Evolutionary conservation across 192 early-diverging fungal species (phyloP).

Genomic region (Diversispora eburnea): DNA sequence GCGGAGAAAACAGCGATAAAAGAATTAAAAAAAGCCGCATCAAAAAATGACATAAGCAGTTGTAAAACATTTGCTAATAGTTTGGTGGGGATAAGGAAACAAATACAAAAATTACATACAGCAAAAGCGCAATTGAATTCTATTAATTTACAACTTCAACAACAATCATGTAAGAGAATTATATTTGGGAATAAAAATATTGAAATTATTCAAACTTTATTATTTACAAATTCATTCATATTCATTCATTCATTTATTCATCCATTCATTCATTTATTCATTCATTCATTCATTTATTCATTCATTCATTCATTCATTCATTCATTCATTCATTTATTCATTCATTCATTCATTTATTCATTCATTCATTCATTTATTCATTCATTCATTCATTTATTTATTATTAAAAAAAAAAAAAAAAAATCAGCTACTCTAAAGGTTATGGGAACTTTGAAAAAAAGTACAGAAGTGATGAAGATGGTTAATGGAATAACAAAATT

Average conservation of each 20-base stretch:
- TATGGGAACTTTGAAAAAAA: constrained; percentile 81
- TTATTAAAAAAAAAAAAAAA: not conserved
- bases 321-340: no score
- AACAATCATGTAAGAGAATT: constrained; percentile 67
- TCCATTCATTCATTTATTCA: no score
- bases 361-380: no score
- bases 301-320: not conserved
- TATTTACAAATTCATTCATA: no score
- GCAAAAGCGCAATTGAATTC: constrained; percentile 93
- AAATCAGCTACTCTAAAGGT: constrained; percentile 78
- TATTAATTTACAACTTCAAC: constrained; percentile 83
- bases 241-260: no score
- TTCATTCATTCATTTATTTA: not conserved
- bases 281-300: not conserved
- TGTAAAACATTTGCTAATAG: constrained; percentile 81
- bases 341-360: no score
- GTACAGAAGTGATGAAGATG: constrained; percentile 83
- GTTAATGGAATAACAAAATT: constrained; percentile 86
- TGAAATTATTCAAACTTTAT: no score
- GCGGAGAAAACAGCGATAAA: constrained; percentile 82
- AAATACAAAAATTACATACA: constrained; percentile 77
- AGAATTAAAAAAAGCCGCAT: constrained; percentile 80
- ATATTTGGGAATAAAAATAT: not conserved
- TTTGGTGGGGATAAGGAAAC: constrained; percentile 71
- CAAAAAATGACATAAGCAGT: constrained; percentile 72